Percentiles rank a stretch among this genome's conserved stretches.
phyloP scores from a whole-genome alignment of 768 basidiomycete species.

The Candolleomyces efflorescens region DNA sequence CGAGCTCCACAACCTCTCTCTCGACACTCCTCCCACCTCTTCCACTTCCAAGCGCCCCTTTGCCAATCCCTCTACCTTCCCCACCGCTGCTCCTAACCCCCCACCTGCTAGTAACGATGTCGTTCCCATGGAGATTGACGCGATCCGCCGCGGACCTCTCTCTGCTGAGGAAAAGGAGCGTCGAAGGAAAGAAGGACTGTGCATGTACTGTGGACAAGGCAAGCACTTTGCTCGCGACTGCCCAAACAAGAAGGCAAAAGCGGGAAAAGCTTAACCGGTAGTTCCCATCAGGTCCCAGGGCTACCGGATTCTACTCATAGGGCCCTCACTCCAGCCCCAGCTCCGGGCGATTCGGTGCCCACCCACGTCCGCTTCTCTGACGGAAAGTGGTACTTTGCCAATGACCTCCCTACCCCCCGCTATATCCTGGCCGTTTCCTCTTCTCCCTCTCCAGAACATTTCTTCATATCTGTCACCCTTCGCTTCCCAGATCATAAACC shows the following conservation, averaged over 20 bases:
- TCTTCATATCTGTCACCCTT: constrained; percentile 24
- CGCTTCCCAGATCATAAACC: constrained; percentile 26
- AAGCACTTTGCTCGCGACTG: constrained; percentile 25
- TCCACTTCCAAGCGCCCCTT: constrained; percentile 1
- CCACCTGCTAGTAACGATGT: constrained; percentile 12
- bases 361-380: constrained; percentile 11
- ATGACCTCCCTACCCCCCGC: constrained; percentile 12
- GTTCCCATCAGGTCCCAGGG: constrained; percentile 20
- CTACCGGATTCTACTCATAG: constrained; percentile 21
- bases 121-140: constrained; percentile 30
- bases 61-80: not conserved
- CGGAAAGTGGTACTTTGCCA: constrained; percentile 13
- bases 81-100: not conserved
- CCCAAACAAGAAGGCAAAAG: constrained; percentile 15
- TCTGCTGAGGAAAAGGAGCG: constrained; percentile 21
- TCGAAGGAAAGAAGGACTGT: constrained; percentile 23
- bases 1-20: constrained; percentile 14
- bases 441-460: constrained; percentile 16
- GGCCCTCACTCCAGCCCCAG: no score
- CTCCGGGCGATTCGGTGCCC: constrained; percentile 13
- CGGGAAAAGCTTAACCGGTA: constrained; percentile 26
- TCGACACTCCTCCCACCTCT: constrained; percentile 11
- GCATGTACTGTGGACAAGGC: constrained; percentile 31
- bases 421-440: constrained; percentile 16
- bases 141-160: constrained; percentile 21